Evolutionary conservation across 257 asterid genomes (phyloP).

Genomic region (Osmanthus fragrans): DNA sequence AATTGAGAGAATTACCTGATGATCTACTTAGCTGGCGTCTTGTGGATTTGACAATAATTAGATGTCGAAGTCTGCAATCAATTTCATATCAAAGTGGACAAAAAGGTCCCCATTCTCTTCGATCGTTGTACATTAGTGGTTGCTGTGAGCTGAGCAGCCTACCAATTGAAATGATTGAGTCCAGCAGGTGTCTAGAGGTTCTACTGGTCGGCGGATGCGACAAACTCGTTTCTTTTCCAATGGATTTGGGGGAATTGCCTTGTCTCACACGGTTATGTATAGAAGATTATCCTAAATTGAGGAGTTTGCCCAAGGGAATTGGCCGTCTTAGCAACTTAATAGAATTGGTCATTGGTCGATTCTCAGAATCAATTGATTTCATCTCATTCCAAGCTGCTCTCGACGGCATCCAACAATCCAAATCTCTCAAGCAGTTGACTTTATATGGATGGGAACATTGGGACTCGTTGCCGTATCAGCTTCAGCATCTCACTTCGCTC

Average conservation of each 20-base stretch:
- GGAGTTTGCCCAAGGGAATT: background rate
- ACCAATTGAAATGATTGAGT: conserved; percentile 19
- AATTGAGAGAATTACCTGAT: no score
- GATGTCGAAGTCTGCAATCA: conserved; percentile 2
- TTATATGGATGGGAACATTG: background rate
- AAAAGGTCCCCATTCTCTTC: conserved; percentile 7
- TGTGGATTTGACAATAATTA: fast-evolving
- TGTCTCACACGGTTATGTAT: background rate
- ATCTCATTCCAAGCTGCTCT: background rate
- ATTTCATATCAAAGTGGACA: conserved; percentile 3
- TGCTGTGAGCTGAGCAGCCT: conserved; percentile 18
- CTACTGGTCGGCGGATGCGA: fast-evolving
- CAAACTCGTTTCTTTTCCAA: conserved; percentile 10
- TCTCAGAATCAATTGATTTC: background rate
- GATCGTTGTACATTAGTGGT: fast-evolving
- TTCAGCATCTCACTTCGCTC: conserved; percentile 7
- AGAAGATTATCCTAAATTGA: background rate
- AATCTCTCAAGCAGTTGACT: background rate
- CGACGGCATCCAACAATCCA: background rate
- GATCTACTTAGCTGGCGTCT: no score
- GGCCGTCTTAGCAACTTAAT: background rate
- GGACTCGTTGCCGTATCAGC: conserved; percentile 16
- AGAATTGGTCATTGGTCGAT: background rate
- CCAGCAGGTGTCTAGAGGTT: background rate
- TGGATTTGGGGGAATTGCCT: background rate